Evolutionary conservation across 306 rosid species (phyloP).

Genomic region (Pachyrhizus erosus): DNA sequence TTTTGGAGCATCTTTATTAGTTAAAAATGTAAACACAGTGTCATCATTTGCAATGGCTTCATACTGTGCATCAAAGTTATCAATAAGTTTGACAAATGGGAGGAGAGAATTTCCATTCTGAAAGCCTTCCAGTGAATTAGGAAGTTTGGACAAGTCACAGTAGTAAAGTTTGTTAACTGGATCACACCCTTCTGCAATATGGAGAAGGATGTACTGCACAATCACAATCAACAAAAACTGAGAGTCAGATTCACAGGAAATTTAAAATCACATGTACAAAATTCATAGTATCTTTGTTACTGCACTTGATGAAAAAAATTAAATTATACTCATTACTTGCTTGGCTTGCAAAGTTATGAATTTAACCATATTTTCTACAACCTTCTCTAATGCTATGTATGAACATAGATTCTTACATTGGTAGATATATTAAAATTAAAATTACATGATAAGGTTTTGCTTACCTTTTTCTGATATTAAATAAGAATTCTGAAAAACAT

Average conservation of each 20-base stretch:
- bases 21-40: constrained; percentile 76
- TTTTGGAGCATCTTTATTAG: constrained; percentile 95
- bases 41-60: constrained; percentile 84
- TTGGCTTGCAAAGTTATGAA: constrained; percentile 31
- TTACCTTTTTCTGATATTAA: neutral
- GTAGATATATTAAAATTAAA: constrained; percentile 16
- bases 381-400: neutral
- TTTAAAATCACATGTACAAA: constrained; percentile 23
- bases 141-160: constrained; percentile 73
- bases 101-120: constrained; percentile 64
- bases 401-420: constrained; percentile 10
- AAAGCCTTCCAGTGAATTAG: constrained; percentile 70
- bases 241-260: constrained; percentile 29
- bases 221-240: constrained; percentile 39
- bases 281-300: neutral
- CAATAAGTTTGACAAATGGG: constrained; percentile 78
- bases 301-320: constrained; percentile 27
- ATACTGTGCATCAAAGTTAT: constrained; percentile 80
- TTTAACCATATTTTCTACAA: constrained; percentile 17
- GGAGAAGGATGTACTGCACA: constrained; percentile 75
- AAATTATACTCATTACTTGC: constrained; percentile 16
- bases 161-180: constrained; percentile 96
- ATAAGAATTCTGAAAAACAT: neutral
- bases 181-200: constrained; percentile 77
- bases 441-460: neutral